Evolutionary conservation across 768 basidiomycete species (phyloP).

Genomic region (Rubroboletus satanas): DNA sequence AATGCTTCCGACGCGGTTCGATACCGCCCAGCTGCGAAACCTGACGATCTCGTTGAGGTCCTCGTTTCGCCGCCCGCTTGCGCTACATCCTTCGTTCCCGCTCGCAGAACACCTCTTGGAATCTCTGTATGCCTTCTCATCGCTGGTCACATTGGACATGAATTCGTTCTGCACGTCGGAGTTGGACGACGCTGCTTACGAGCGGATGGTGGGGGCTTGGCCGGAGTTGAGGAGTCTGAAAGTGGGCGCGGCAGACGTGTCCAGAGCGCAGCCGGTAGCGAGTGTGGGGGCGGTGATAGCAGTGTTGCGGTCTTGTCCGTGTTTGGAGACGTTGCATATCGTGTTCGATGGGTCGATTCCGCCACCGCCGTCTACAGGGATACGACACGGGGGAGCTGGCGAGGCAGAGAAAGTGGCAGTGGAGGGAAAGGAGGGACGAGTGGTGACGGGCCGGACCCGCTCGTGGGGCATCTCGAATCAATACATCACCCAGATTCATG

Average conservation of each 20-base stretch:
- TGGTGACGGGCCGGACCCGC: neutral
- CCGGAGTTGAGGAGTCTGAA: constrained; percentile 12
- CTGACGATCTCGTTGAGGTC: constrained; percentile 10
- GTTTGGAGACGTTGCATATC: constrained; percentile 10
- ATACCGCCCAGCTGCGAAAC: neutral
- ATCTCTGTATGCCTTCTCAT: constrained; percentile 6
- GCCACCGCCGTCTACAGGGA: neutral
- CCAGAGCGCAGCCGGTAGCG: constrained; percentile 3
- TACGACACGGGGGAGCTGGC: neutral
- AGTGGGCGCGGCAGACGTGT: constrained; percentile 2
- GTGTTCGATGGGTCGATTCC: constrained; percentile 14
- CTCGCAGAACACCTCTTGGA: constrained; percentile 2
- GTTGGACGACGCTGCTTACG: constrained; percentile 12
- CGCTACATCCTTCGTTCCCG: neutral
- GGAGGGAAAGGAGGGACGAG: neutral
- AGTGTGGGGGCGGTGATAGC: constrained; percentile 13
- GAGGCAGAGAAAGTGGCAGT: neutral
- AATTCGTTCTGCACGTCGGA: constrained; percentile 5
- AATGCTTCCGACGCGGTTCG: constrained; percentile 3
- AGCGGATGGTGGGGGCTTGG: constrained; percentile 4
- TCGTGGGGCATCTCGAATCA: constrained; percentile 6
- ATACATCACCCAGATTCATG: constrained; percentile 7
- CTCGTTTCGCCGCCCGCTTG: neutral
- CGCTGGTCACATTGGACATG: constrained; percentile 7
- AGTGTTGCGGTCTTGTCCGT: constrained; percentile 10